Evolutionary conservation across 306 rosid genomes (phyloP), one percentile per base, ranked within the genome.

Genomic region (Cucumis hystrix): DNA sequence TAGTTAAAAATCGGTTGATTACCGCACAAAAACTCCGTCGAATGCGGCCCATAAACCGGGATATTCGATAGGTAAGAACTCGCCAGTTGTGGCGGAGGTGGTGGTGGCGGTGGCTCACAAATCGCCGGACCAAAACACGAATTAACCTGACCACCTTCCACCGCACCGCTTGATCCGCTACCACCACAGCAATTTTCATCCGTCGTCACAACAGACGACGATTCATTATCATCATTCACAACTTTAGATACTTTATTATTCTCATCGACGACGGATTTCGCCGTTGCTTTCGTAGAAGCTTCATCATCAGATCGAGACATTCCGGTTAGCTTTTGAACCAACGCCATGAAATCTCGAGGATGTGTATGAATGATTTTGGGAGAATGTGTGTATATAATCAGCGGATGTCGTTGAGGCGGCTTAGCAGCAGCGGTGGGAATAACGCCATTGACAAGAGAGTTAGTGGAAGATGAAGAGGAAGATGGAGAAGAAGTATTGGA

Each of bases 251-350:
- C 70, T 17, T 28, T 28, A 17, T 35, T 4, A 7, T 62, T 3
- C 77, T 79, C 18, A 41, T 82, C 37, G 5, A 33, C 3, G 25
- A 64, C 0, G 30, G 74, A n/a, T 16, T 28, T 21, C 1, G 70
- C 78, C 0, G 40, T 79, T 0, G 40, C 78, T 28, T 40, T 66
- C 10, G 79, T 35, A 2, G 11, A 25, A 2, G 63, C 80, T 0
- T 84, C 91, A 28, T 85, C 86, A 0, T 84, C 86, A 0, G 87
- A 78, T 7, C 71, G 85, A 16, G 89, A 80, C 16, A 74, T 84
- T 3, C 97, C 96, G 0, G 97, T 92, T 74, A 92, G 90, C 69
- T 89, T 90, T 61, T 92, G 97, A 75, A 90, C 96, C 84, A 92
- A 73, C 3, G 89, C 82, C 96, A 90, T 92, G 66, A 92, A 92